Evolutionary conservation across 139 green algal genomes (phyloP).

Genomic region (Haematococcus sp.): DNA sequence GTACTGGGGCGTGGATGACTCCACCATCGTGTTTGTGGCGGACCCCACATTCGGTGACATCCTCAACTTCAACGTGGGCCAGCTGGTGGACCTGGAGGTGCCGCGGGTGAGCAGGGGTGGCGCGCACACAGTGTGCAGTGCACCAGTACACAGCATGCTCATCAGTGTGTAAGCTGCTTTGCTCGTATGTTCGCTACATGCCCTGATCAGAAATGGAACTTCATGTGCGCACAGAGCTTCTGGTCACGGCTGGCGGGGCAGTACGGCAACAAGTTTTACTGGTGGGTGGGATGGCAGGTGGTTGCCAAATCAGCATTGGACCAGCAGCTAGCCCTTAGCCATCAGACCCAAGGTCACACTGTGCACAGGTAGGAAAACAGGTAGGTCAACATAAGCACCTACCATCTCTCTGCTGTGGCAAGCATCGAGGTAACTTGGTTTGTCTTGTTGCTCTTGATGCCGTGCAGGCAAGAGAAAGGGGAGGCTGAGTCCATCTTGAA

Average conservation of each 20-base stretch:
- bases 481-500: constrained; percentile 81
- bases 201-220: neutral
- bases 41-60: constrained; percentile 84
- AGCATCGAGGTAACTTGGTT: too few relatives aligned
- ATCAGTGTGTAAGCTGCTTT: neutral
- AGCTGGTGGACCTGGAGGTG: constrained; percentile 87
- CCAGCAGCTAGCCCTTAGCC: too few relatives aligned
- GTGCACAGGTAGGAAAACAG: too few relatives aligned
- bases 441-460: too few relatives aligned
- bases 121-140: neutral
- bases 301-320: too few relatives aligned
- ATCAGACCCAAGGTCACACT: too few relatives aligned
- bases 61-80: constrained; percentile 97
- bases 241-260: constrained; percentile 88
- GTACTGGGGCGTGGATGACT: constrained; percentile 94
- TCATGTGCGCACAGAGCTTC: constrained; percentile 62
- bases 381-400: too few relatives aligned
- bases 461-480: constrained; percentile 73
- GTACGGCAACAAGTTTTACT: constrained; percentile 96
- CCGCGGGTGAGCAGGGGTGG: constrained; percentile 52
- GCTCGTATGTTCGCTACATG: neutral
- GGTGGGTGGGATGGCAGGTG: constrained; percentile 16
- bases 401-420: too few relatives aligned
- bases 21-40: constrained; percentile 91
- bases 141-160: neutral